Evolutionary conservation across 345 rosid genomes (phyloP).

Genomic region (Carallia brachiata): DNA sequence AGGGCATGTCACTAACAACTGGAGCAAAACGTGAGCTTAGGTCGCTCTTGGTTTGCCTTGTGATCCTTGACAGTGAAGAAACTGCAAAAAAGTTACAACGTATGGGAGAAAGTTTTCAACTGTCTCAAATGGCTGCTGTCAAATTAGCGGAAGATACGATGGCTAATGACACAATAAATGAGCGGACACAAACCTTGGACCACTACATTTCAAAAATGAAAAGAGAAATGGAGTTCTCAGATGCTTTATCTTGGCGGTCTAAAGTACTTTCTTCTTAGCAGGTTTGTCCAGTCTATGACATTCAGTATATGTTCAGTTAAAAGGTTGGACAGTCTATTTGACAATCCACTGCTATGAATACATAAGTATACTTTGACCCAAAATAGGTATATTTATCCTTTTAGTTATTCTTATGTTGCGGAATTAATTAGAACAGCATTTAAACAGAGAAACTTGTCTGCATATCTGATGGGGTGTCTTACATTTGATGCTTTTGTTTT

Average conservation of each 20-base stretch:
- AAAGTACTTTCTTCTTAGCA: conserved; percentile 57
- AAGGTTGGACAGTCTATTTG: too few relatives aligned
- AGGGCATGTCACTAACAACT: conserved; percentile 65
- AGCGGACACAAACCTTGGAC: conserved; percentile 55
- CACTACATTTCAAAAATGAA: conserved; percentile 42
- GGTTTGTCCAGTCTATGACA: background rate
- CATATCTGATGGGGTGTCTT: too few relatives aligned
- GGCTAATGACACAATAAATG: conserved; percentile 52
- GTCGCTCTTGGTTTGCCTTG: conserved; percentile 67
- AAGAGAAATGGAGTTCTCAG: conserved; percentile 40
- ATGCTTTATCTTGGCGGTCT: conserved; percentile 68
- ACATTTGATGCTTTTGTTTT: background rate
- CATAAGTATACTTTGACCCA: too few relatives aligned
- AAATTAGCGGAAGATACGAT: conserved; percentile 76
- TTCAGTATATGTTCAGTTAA: too few relatives aligned
- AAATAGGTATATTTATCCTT: too few relatives aligned
- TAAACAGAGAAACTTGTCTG: too few relatives aligned
- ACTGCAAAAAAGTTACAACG: conserved; percentile 69
- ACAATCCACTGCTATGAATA: too few relatives aligned
- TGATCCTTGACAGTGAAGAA: conserved; percentile 67
- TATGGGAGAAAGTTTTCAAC: conserved; percentile 66
- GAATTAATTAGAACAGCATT: too few relatives aligned
- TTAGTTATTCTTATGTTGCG: too few relatives aligned
- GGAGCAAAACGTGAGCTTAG: conserved; percentile 77
- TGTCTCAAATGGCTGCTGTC: conserved; percentile 73